These are phyloP conservation scores for Eucalyptus virginea DNA, from an alignment of 345 rosid species.

Conservation along the genomic window DNA sequence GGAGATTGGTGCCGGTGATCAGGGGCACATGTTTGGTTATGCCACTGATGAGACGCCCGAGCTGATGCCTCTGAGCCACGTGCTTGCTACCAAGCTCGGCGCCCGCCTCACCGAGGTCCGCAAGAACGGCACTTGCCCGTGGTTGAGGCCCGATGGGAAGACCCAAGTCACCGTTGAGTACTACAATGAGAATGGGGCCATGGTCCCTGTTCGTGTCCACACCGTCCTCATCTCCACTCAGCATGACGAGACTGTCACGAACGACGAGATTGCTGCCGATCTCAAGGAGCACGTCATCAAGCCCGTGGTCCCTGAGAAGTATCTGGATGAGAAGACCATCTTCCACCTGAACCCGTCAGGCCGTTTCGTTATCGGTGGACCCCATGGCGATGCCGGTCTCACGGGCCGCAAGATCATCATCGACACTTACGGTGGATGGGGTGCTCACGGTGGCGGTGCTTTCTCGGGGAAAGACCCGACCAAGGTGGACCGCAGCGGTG, in stretches of 20 bases:
- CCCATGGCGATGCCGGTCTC: constrained; percentile 80
- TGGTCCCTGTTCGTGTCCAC: constrained; percentile 40
- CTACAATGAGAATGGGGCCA: constrained; percentile 41
- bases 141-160: constrained; percentile 57
- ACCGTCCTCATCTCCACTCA: constrained; percentile 51
- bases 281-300: constrained; percentile 62
- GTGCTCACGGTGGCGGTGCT: constrained; percentile 82
- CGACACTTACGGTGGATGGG: constrained; percentile 75
- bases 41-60: constrained; percentile 74
- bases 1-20: constrained; percentile 72
- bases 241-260: constrained; percentile 47
- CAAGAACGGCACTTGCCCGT: constrained; percentile 33
- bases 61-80: constrained; percentile 65
- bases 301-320: constrained; percentile 61
- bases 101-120: constrained; percentile 70
- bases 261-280: constrained; percentile 46
- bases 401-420: constrained; percentile 80
- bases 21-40: constrained; percentile 72
- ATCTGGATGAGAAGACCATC: constrained; percentile 73
- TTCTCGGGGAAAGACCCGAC: constrained; percentile 79
- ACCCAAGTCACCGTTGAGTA: constrained; percentile 54
- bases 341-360: constrained; percentile 86
- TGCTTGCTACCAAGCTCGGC: constrained; percentile 64
- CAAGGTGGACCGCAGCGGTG: constrained; percentile 74
- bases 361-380: constrained; percentile 72